Conservation (phyloP, 805 yeast species). For the Yarrowia sp. region DNA sequence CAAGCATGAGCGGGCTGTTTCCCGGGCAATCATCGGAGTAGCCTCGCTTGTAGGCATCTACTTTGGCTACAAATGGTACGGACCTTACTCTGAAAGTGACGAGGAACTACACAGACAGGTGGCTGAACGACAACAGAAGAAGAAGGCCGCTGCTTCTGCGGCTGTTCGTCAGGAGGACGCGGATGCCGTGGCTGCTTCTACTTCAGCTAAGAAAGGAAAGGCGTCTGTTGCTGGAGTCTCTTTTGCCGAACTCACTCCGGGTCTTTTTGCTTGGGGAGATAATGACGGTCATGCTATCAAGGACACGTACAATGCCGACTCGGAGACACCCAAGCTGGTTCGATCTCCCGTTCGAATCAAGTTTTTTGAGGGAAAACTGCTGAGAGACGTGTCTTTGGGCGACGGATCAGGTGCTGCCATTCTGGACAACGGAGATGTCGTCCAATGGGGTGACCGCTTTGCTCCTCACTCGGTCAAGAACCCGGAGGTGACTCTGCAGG, state of each 20-base stretch:
- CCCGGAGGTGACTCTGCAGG: conserved; percentile 55
- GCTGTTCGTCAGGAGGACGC: background rate
- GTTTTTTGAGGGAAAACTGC: conserved; percentile 65
- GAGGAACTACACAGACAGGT: conserved; percentile 11
- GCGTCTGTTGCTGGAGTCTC: conserved; percentile 15
- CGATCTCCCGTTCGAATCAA: conserved; percentile 66
- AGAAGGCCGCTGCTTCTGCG: too few species aligned
- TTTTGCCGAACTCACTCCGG: conserved; percentile 55
- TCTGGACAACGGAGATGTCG: conserved; percentile 71
- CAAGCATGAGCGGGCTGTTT: conserved; percentile 12
- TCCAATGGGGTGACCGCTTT: conserved; percentile 68
- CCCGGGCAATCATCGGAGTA: conserved; percentile 1
- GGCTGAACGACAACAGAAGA: conserved; percentile 2
- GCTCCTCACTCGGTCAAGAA: conserved; percentile 46
- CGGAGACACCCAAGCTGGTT: conserved; percentile 47
- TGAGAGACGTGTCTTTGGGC: conserved; percentile 64
- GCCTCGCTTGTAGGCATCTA: conserved; percentile 7
- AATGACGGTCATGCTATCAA: conserved; percentile 54
- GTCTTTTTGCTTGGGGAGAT: conserved; percentile 71
- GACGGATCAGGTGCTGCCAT: conserved; percentile 61
- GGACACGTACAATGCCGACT: conserved; percentile 43
- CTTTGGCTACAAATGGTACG: conserved; percentile 29
- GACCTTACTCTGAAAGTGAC: conserved; percentile 16
- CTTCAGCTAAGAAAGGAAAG: background rate
- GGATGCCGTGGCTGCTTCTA: background rate